Evolutionary conservation across 768 basidiomycete genomes (phyloP), one percentile per base, ranked within the genome.

Genomic region (Kwoniella heveanensis): DNA sequence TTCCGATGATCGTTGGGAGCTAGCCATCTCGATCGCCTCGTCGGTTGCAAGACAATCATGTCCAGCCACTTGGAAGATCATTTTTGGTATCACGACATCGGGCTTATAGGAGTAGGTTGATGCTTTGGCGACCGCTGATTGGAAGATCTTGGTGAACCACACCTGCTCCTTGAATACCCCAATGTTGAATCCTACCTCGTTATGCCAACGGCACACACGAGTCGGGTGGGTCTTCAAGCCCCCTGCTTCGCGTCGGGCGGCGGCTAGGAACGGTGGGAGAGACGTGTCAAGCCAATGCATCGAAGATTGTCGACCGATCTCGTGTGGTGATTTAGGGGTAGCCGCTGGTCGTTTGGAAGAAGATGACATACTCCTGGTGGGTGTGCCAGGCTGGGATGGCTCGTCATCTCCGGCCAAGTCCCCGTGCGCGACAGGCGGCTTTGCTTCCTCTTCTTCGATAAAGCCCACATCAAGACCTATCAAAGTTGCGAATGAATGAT

Each of bases 401-500:
- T n/a, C 29, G n/a, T 49, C 54, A 48, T 55, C 60, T 1, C 22
- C 27, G 8, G 61, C 32, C 4, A 57, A 17, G 25, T 62, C 60
- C 15, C 46, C 60, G 36, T 32, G 39, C n/a, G 49, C 21, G 19
- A 54, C 25, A 46, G 25, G 3, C 21, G 27, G 21, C 19, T 30
- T 32, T 13, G 47, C 5, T 3, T 15, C 22, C 8, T 47, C 48
- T 4, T 30, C 53, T 32, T 57, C 60, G 19, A 27, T n/a, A n/a
- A 54, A 49, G 26, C 44, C 50, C 37, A 78, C 70, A 22, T 78
- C 67, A 1, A 80, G 65, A 15, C 70, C 69, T 21, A 78, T 61
- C 19, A 79, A 59, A 1, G 74, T 75, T 5, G 76, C 73, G 44
- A 78, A 79, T 13, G 65, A 66, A 57, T 79, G 78, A 56, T 79